phyloP scores from a whole-genome alignment of 1,284 basidiomycete species.

The Tylopilus orsonianus region DNA sequence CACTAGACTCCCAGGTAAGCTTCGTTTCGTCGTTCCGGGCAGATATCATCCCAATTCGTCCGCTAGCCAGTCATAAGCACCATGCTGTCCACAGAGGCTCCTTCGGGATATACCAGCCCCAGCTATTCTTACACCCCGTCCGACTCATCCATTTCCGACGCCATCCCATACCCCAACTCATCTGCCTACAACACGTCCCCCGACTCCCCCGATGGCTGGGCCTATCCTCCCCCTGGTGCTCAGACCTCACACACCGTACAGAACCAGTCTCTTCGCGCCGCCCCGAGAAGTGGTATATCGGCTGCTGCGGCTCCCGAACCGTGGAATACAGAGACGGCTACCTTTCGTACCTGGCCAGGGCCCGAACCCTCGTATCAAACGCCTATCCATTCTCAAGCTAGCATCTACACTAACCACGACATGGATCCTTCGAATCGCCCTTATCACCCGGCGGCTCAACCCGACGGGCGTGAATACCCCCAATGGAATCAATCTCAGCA shows the following conservation, averaged over 20 bases:
- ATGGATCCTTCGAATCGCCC: constrained; percentile 36
- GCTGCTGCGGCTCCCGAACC: constrained; percentile 21
- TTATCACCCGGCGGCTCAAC: constrained; percentile 29
- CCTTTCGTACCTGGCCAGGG: constrained; percentile 41
- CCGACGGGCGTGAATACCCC: constrained; percentile 34
- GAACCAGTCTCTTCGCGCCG: constrained; percentile 47
- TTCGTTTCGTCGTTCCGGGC: neutral
- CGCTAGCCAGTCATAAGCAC: constrained; percentile 37
- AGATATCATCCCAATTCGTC: constrained; percentile 2
- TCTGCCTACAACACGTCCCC: constrained; percentile 36
- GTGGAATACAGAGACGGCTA: constrained; percentile 34
- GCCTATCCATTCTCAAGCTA: constrained; percentile 30
- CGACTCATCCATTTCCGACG: constrained; percentile 35
- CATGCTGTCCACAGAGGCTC: constrained; percentile 38
- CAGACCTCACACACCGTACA: constrained; percentile 49
- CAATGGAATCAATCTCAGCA: constrained; percentile 34
- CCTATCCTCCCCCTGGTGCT: constrained; percentile 45
- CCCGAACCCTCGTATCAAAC: constrained; percentile 37
- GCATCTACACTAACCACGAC: constrained; percentile 28
- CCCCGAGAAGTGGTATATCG: constrained; percentile 26
- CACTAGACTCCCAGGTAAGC: constrained; percentile 35
- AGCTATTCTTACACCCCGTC: constrained; percentile 39
- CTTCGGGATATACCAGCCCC: constrained; percentile 41
- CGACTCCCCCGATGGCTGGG: constrained; percentile 48
- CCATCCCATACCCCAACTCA: constrained; percentile 31